Conservation (phyloP, 2,329 filamentous ascomycete species). For the Venturia pyrina region DNA sequence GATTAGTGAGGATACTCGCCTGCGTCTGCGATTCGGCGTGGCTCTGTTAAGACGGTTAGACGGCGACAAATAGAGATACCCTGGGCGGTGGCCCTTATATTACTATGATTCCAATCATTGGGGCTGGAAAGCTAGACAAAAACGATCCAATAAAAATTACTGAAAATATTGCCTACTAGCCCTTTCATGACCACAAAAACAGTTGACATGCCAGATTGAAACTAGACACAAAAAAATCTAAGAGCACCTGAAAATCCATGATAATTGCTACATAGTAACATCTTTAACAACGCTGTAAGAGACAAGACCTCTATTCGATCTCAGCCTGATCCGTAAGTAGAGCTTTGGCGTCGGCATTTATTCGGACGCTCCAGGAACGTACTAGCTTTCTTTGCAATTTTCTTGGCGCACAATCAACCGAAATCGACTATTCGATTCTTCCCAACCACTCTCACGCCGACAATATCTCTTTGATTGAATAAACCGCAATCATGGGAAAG, state of each 20-base stretch:
- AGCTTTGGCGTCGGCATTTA: not conserved
- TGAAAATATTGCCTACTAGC: no score
- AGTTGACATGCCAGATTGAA: no score
- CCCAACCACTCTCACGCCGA: not conserved
- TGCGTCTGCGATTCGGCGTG: not conserved
- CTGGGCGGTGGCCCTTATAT: not conserved
- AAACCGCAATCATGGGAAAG: slow-evolving; percentile 48
- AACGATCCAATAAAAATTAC: no score
- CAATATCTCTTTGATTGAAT: not conserved
- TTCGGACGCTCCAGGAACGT: not conserved
- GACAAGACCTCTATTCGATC: no score
- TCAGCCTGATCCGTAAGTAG: not conserved
- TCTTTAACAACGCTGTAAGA: not conserved
- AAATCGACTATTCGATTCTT: not conserved
- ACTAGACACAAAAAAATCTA: no score
- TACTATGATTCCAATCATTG: not conserved
- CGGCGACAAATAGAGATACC: not conserved
- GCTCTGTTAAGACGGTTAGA: not conserved
- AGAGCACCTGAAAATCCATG: no score
- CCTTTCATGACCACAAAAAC: no score
- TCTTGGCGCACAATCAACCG: not conserved
- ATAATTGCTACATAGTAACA: not conserved
- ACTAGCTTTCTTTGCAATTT: not conserved
- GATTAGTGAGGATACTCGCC: not conserved
- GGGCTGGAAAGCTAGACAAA: not conserved